Percentiles rank a stretch among this genome's conserved stretches.
Conservation (phyloP, 2,329 filamentous ascomycete species). For the Aureobasidium musti region DNA sequence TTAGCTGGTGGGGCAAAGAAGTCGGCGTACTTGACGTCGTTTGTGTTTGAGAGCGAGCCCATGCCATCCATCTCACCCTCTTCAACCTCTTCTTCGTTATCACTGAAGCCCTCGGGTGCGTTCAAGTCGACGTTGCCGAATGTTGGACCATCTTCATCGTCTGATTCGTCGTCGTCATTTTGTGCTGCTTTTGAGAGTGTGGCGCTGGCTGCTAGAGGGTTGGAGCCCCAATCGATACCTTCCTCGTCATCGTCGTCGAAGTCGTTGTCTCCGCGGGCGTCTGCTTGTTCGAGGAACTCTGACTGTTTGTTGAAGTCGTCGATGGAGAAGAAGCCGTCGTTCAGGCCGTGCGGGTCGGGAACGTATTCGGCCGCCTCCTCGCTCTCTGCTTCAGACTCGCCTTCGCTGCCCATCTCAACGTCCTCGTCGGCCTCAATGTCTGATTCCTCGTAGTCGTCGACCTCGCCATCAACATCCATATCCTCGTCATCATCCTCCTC, state of each 20-base stretch:
- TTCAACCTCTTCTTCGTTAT: conserved; percentile 58
- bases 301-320: conserved; percentile 96
- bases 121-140: conserved; percentile 79
- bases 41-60: conserved; percentile 70
- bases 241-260: conserved; percentile 64
- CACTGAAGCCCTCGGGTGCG: conserved; percentile 68
- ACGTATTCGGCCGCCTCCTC: conserved; percentile 60
- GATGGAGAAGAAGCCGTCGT: conserved; percentile 97
- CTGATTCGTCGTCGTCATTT: conserved; percentile 44
- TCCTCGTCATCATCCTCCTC: conserved; percentile 43
- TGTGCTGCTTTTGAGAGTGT: conserved; percentile 41
- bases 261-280: conserved; percentile 74
- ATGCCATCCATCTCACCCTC: conserved; percentile 56
- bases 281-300: conserved; percentile 84
- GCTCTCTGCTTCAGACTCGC: conserved; percentile 51
- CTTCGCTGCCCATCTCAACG: conserved; percentile 37
- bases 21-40: conserved; percentile 86
- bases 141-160: conserved; percentile 71
- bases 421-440: conserved; percentile 44
- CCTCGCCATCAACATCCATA: conserved; percentile 37
- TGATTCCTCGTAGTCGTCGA: conserved; percentile 47
- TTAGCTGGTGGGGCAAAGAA: conserved; percentile 86
- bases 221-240: conserved; percentile 81
- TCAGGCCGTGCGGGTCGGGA: conserved; percentile 79
- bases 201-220: conserved; percentile 61